phyloP scores from a whole-genome alignment of 768 basidiomycete species.

The Tricholoma hemisulphureum region DNA sequence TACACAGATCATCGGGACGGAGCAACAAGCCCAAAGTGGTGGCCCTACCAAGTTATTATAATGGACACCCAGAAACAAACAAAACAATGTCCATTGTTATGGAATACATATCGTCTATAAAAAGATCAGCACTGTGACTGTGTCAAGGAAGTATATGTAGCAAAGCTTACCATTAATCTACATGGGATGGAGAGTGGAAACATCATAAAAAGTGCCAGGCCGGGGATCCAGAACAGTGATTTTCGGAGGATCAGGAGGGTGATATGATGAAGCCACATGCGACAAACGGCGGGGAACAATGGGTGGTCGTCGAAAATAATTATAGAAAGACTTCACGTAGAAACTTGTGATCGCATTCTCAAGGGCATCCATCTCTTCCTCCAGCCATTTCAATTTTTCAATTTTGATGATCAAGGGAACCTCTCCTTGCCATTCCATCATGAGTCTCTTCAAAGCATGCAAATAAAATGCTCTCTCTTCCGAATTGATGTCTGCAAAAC shows the following conservation, averaged over 20 bases:
- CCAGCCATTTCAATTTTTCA: not conserved
- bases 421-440: not conserved
- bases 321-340: not conserved
- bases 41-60: too few species aligned
- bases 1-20: too few species aligned
- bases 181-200: not conserved
- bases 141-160: not conserved
- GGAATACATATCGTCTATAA: too few species aligned
- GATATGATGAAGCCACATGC: not conserved
- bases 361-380: not conserved
- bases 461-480: not conserved
- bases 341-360: not conserved
- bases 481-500: conserved; percentile 1
- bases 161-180: not conserved
- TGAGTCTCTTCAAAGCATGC: not conserved
- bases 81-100: too few species aligned
- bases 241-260: not conserved
- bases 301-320: not conserved
- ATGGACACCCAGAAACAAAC: too few species aligned
- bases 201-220: not conserved
- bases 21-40: too few species aligned
- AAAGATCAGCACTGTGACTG: too few species aligned
- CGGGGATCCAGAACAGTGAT: not conserved
- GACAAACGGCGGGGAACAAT: not conserved
- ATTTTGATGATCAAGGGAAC: not conserved